Conservation (phyloP, 1,139 yeast genomes). For the Geotrichum europaeum region DNA sequence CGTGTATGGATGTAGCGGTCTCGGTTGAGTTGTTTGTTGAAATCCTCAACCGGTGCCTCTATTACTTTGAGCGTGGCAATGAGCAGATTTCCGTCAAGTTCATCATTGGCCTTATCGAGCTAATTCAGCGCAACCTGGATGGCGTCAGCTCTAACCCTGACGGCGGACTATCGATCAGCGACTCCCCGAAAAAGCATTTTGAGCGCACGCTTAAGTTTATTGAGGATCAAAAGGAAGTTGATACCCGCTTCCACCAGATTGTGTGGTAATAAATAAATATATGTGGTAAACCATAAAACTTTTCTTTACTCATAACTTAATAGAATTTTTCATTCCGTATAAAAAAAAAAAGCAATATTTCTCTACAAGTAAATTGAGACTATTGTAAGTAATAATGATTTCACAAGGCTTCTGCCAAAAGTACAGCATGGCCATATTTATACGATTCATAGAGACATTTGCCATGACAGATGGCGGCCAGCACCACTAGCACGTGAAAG, state of each 20-base stretch:
- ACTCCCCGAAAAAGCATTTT: conserved; percentile 47
- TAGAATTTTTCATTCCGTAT: neutral
- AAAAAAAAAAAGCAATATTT: neutral
- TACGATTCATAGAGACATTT: conserved; percentile 59
- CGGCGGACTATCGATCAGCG: conserved; percentile 28
- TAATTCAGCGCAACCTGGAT: conserved; percentile 68
- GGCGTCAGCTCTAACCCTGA: conserved; percentile 31
- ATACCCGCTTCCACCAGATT: conserved; percentile 56
- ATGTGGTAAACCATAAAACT: neutral
- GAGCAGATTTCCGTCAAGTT: conserved; percentile 64
- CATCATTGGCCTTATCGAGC: conserved; percentile 78
- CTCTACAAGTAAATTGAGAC: neutral
- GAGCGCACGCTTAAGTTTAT: conserved; percentile 64
- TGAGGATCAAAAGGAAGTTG: conserved; percentile 56
- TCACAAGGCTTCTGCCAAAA: neutral
- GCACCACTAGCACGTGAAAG: conserved; percentile 74
- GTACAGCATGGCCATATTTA: conserved; percentile 1
- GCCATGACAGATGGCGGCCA: conserved; percentile 76
- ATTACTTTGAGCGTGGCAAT: conserved; percentile 80
- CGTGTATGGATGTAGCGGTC: conserved; percentile 79
- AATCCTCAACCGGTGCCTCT: conserved; percentile 76
- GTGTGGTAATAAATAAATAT: conserved; percentile 25
- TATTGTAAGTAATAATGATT: neutral
- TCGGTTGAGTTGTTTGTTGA: conserved; percentile 82
- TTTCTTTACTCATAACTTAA: neutral